Conservation (phyloP, 2,329 filamentous ascomycete species). For the Botrytis medusae region DNA sequence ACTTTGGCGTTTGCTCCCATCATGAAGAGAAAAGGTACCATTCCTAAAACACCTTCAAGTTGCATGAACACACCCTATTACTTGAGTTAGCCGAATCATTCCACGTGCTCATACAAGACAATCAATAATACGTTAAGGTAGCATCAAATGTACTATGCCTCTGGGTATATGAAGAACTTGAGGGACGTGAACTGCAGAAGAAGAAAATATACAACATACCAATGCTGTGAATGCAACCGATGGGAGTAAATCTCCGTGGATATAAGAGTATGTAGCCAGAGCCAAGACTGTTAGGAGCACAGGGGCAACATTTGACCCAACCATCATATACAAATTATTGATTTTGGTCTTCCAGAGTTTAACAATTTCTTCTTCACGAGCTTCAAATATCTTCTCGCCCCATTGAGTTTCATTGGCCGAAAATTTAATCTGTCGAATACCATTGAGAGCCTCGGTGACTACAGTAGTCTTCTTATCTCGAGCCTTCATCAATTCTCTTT, state of each 20-base stretch:
- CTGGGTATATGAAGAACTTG: neutral
- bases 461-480: slow-evolving; percentile 72
- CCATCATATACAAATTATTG: slow-evolving; percentile 29
- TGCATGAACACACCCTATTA: slow-evolving; percentile 61
- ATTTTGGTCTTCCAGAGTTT: slow-evolving; percentile 54
- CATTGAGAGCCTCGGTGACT: slow-evolving; percentile 71
- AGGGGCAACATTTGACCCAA: slow-evolving; percentile 66
- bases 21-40: slow-evolving; percentile 69
- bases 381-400: slow-evolving; percentile 64
- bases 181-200: neutral
- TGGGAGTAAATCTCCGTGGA: slow-evolving; percentile 62
- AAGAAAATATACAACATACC: neutral
- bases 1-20: slow-evolving; percentile 69
- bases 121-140: neutral
- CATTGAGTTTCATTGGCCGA: slow-evolving; percentile 71
- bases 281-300: slow-evolving; percentile 70
- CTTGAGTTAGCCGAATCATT: neutral
- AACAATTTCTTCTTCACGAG: slow-evolving; percentile 65
- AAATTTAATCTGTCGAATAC: slow-evolving; percentile 81
- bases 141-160: neutral
- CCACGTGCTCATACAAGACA: neutral
- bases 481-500: slow-evolving; percentile 69
- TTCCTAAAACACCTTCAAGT: slow-evolving; percentile 66
- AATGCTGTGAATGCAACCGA: slow-evolving; percentile 79
- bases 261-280: slow-evolving; percentile 63